Conservation (phyloP, 2,329 filamentous ascomycete genomes). For the Ceratocystis destructans region DNA sequence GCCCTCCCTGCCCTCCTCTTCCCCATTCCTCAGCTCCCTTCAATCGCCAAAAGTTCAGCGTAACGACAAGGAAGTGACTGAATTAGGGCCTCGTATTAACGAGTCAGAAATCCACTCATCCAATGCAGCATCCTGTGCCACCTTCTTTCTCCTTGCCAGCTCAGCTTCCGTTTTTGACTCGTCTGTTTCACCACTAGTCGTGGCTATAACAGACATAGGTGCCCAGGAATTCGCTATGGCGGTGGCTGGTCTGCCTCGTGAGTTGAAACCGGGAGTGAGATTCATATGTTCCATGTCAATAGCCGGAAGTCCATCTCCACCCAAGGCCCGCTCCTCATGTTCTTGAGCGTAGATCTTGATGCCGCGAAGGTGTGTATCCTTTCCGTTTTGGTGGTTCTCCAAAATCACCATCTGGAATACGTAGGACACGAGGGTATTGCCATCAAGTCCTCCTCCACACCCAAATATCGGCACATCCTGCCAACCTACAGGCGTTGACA, state of each 20-base stretch:
- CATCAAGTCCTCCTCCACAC: constrained; percentile 46
- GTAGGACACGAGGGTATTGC: constrained; percentile 70
- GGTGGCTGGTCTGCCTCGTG: background rate
- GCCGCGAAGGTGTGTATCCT: constrained; percentile 92
- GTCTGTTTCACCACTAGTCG: background rate
- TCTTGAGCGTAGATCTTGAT: constrained; percentile 68
- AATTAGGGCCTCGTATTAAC: constrained; percentile 6
- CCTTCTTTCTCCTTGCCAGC: background rate
- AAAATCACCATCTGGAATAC: constrained; percentile 80
- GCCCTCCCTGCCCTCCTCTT: too few species aligned
- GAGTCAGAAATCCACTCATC: constrained; percentile 15
- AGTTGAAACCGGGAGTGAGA: background rate
- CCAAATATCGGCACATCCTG: constrained; percentile 58
- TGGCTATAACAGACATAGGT: background rate
- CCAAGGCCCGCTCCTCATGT: constrained; percentile 27
- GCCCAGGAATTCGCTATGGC: background rate
- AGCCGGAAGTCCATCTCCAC: constrained; percentile 14
- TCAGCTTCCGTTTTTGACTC: background rate
- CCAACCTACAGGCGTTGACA: constrained; percentile 76
- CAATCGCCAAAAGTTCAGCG: background rate
- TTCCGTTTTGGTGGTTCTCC: constrained; percentile 98
- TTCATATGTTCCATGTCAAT: constrained; percentile 10
- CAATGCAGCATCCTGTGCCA: constrained; percentile 10
- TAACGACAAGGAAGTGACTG: constrained; percentile 9
- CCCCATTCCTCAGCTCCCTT: too few species aligned